Base-by-base conservation (phyloP, 345 rosid species). In the Populus nigra region DNA sequence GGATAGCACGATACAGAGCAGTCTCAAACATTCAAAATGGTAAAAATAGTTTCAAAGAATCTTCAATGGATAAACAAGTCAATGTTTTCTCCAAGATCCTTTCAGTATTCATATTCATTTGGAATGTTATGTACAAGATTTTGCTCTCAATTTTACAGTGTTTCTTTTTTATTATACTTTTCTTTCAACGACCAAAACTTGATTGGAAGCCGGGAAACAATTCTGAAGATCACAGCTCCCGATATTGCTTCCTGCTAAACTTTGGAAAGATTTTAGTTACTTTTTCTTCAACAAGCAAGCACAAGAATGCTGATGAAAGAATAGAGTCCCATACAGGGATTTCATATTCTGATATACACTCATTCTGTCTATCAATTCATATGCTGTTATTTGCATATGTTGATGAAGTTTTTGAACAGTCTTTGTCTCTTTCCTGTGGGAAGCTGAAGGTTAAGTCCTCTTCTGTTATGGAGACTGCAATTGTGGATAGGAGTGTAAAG, bases 1-100 rank as follows among this genome's bases (percentile, higher is more conserved):
- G 90, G 81, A 87, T 93, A 77, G 97, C 90, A 75, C 86, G 96
- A 73, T 84, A 81, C 84, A 89, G 89, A 80, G 86, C 88, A 72
- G 66, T 75, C 39, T 72, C 85, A 76, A 76, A 80, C 36, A 73
- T 78, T 81, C 88, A 70, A 73, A 72, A 65, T 81, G 82, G 75
- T 83, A 77, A 80, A 79, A 83, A 74, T 72, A 69, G 70, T 69
- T 68, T 63, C 59, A 77, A 69, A 7, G 84, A 85, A 29, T 77
- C 76, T 72, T 82, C 82, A 69, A 65, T 68, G 73, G 65, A 69
- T 69, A 72, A 76, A 47, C 82, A 3, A 71, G 74, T 77, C 75
- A 76, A 71, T 50, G 35, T 53, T 76, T 82, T 87, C 55, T 74
- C 68, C 73, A 83, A 72, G 82, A 82, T 81, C 79, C 78, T 81